Evolutionary conservation across 352 stramenopile species (phyloP).

Genomic region (Phytophthora parvispora): DNA sequence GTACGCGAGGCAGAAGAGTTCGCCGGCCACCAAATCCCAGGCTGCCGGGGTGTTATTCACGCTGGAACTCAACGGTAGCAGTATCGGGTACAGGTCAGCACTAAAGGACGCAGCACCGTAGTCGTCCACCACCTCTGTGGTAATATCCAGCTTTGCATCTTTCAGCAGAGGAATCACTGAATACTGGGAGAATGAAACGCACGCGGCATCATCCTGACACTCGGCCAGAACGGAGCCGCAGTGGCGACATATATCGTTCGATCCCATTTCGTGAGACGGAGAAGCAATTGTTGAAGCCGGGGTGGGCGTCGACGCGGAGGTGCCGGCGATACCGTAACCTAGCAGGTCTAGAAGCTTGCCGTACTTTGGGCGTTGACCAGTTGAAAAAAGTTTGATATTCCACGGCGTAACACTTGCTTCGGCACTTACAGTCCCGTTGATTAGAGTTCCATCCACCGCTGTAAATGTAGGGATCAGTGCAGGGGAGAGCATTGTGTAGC

Average conservation of each 20-base stretch:
- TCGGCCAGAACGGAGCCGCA: constrained; percentile 4
- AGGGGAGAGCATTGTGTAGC: constrained; percentile 9
- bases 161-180: background rate
- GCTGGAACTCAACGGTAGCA: background rate
- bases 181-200: background rate
- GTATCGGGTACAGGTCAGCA: constrained; percentile 1
- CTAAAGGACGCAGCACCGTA: constrained; percentile 3
- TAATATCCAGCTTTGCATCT: background rate
- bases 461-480: constrained; percentile 2
- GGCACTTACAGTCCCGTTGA: background rate
- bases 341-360: constrained; percentile 18
- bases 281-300: background rate
- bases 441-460: background rate
- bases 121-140: background rate
- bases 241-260: constrained; percentile 5
- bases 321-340: background rate
- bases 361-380: background rate
- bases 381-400: background rate
- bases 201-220: constrained; percentile 8
- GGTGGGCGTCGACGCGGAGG: background rate
- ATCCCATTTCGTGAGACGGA: background rate
- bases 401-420: background rate
- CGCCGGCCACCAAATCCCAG: constrained; percentile 13
- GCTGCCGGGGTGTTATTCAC: background rate
- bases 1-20: constrained; percentile 17